These are phyloP conservation scores for Cymodocea nodosa DNA, from an alignment of 116 monocot genomes.

Conservation along the genomic window DNA sequence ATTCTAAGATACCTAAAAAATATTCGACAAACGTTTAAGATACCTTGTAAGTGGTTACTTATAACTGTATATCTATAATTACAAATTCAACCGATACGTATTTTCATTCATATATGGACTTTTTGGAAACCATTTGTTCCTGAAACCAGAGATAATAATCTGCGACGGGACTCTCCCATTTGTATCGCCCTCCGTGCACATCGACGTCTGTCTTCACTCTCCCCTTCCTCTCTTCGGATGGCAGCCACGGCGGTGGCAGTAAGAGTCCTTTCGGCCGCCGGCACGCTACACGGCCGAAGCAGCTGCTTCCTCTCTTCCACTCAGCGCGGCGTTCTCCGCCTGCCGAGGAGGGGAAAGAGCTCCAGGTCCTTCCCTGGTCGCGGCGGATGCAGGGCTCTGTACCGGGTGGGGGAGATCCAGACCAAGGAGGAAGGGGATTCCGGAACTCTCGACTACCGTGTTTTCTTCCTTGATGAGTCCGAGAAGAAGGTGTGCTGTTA, in stretches of 20 bases:
- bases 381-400: constrained; percentile 4
- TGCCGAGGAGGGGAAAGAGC: not conserved
- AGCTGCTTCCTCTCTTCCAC: not conserved
- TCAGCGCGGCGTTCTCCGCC: not conserved
- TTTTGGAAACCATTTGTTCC: too few species aligned
- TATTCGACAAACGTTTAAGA: too few species aligned
- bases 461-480: constrained; percentile 61
- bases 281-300: not conserved
- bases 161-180: too few species aligned
- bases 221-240: not conserved
- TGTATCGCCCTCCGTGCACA: too few species aligned
- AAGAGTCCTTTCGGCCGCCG: not conserved
- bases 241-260: not conserved
- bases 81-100: too few species aligned
- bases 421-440: constrained; percentile 63
- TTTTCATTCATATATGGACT: too few species aligned
- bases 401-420: constrained; percentile 10
- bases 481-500: constrained; percentile 31
- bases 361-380: not conserved
- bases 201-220: too few species aligned
- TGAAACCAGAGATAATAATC: too few species aligned
- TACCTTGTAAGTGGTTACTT: too few species aligned
- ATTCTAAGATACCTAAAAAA: too few species aligned
- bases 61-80: too few species aligned
- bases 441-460: constrained; percentile 81